These are phyloP conservation scores for Glonium stellatum DNA, from an alignment of 495 filamentous ascomycete genomes.

Conservation along the genomic window DNA sequence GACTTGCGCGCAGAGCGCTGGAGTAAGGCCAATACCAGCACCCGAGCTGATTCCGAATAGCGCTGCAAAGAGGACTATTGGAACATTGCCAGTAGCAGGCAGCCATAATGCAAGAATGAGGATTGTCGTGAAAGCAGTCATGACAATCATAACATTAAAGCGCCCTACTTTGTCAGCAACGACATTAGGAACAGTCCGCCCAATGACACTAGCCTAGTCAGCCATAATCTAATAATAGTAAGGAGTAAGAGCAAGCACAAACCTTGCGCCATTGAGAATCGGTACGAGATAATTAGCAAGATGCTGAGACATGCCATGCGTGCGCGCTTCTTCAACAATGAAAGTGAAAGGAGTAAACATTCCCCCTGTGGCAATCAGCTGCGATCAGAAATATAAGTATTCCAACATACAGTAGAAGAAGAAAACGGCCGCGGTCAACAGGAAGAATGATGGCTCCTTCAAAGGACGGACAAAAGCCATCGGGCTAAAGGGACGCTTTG, in stretches of 20 bases:
- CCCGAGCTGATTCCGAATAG: conserved; percentile 70
- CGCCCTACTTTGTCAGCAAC: conserved; percentile 65
- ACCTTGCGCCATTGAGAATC: conserved; percentile 67
- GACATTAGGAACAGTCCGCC: conserved; percentile 67
- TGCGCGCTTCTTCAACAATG: conserved; percentile 52
- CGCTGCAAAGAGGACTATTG: conserved; percentile 58
- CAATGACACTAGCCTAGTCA: conserved; percentile 48
- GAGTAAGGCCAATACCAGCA: conserved; percentile 59
- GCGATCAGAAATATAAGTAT: too few species aligned
- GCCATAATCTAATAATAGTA: conserved; percentile 15
- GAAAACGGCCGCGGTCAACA: conserved; percentile 48
- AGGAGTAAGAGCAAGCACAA: conserved; percentile 19
- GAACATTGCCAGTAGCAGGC: conserved; percentile 50
- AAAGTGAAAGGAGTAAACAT: conserved; percentile 71
- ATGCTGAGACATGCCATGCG: conserved; percentile 51
- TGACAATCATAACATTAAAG: conserved; percentile 66
- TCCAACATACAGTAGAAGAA: conserved; percentile 46
- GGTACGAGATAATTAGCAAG: conserved; percentile 62
- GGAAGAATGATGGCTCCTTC: conserved; percentile 49
- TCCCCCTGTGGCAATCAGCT: conserved; percentile 39
- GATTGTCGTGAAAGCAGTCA: conserved; percentile 52
- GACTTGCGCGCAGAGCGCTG: conserved; percentile 61
- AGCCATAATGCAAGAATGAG: conserved; percentile 66
- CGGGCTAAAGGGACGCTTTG: conserved; percentile 46
- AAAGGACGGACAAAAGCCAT: conserved; percentile 55